Evolutionary conservation across 495 filamentous ascomycete species (phyloP).

Genomic region (Melanomma pulvis-pyrius): DNA sequence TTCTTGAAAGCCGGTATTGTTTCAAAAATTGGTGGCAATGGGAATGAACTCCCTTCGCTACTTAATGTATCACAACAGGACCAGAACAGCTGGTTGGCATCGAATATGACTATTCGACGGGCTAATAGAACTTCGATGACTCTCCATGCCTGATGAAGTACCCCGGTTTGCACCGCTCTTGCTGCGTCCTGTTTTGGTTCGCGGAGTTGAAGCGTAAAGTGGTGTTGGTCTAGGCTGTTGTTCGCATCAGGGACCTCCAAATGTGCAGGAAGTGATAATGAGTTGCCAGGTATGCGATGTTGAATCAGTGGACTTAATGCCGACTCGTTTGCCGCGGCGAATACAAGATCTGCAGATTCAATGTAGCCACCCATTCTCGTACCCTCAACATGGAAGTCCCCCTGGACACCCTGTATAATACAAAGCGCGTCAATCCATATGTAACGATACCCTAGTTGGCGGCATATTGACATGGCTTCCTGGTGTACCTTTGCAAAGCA

Average conservation of each 20-base stretch:
- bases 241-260: neutral
- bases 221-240: neutral
- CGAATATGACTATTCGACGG: slow-evolving; percentile 1
- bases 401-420: neutral
- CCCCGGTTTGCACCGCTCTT: neutral
- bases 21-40: neutral
- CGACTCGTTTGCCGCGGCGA: neutral
- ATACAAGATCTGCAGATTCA: neutral
- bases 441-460: neutral
- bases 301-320: neutral
- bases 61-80: neutral
- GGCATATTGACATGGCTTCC: neutral
- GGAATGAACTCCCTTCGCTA: neutral
- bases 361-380: neutral
- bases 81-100: neutral
- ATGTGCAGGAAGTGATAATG: neutral
- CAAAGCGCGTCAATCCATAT: neutral
- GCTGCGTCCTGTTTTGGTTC: neutral
- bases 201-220: neutral
- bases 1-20: neutral
- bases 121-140: neutral
- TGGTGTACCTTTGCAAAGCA: neutral
- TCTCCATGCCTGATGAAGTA: neutral
- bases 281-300: neutral
- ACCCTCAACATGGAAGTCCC: neutral